Conservation (phyloP, 2,329 filamentous ascomycete genomes). For the Calonectria fujianensis region DNA sequence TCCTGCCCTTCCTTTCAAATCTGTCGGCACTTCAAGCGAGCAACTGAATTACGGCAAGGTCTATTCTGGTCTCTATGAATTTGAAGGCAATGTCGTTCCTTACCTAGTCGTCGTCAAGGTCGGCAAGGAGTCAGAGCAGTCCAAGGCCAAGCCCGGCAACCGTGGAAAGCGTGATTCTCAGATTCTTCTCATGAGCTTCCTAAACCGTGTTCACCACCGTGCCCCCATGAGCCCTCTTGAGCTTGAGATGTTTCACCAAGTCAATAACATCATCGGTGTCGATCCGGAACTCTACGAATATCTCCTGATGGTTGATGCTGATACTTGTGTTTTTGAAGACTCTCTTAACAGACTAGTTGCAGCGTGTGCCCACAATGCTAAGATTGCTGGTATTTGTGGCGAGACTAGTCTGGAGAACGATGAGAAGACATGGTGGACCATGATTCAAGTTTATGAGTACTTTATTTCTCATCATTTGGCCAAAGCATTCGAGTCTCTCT, state of each 20-base stretch:
- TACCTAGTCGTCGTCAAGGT: slow-evolving; percentile 98
- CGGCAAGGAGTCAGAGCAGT: slow-evolving; percentile 95
- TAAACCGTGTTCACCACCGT: slow-evolving; percentile 97
- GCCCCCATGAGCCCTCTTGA: slow-evolving; percentile 96
- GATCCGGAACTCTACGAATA: slow-evolving; percentile 99
- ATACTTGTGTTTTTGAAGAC: slow-evolving; percentile 95
- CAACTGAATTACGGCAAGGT: slow-evolving; percentile 99
- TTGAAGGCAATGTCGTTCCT: slow-evolving; percentile 96
- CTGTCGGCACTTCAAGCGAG: slow-evolving; percentile 89
- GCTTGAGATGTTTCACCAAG: slow-evolving; percentile 98
- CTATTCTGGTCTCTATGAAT: slow-evolving; percentile 98
- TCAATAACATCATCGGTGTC: slow-evolving; percentile 99
- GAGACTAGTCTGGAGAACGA: slow-evolving; percentile 98
- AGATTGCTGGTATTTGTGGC: slow-evolving; percentile 97
- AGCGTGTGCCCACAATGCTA: slow-evolving; percentile 93
- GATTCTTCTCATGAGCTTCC: slow-evolving; percentile 95
- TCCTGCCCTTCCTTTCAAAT: slow-evolving; percentile 94
- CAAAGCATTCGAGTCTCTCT: slow-evolving; percentile 98
- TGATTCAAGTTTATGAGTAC: slow-evolving; percentile 99
- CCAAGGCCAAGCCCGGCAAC: slow-evolving; percentile 94
- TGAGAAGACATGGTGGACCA: slow-evolving; percentile 97
- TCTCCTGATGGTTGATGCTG: slow-evolving; percentile 96
- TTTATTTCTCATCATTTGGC: slow-evolving; percentile 98
- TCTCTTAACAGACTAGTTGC: slow-evolving; percentile 94
- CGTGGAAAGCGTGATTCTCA: slow-evolving; percentile 99